Base-by-base conservation (phyloP, 441 rosid genomes). In the Eruca vesicaria region DNA sequence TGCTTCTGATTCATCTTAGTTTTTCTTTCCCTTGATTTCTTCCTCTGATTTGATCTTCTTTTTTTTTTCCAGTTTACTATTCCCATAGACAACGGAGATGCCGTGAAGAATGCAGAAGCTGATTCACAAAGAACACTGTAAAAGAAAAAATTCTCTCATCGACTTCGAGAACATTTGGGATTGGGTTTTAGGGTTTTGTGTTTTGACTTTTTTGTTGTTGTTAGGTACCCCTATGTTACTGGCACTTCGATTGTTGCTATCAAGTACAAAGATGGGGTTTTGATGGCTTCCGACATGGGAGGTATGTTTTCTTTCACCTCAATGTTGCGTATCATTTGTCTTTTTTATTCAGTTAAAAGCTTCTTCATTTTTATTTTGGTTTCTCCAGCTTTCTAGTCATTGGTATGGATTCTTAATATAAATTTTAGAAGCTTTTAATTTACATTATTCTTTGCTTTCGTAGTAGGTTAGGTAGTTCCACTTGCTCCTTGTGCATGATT, bases 201-300 rank as follows among this genome's bases (percentile, higher is more conserved):
- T 41, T n/a, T 59, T 5, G 2, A 31, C 11, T 41, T 41, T 41
- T 41, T 52, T n/a, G 21, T 75, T 43, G 64, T 33, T 16, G 21
- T 16, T 45, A 95, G 99, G 83, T 84, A 86, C 58, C 99, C 95
- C 1, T 95, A 89, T 69, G 99, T 93, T 63, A 93, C 95, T 32
- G 98, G 98, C 36, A 89, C 98, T 4, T 91, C 98, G 6, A 89
- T 91, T 31, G 90, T 93, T 32, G 98, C 99, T 74, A 59, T 95
- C 74, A 95, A 95, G 87, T 95, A 90, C 73, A 90, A 89, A 70
- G 96, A 95, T 81, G 99, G 99, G 10, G 90, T 95, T 68, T 79
- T 95, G 75, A 93, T 95, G 98, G 95, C 98, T 59, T 89, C 97
- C 83, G 98, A 93, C 64, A 95, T 87, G 97, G 97, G 97, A 82